Evolutionary conservation across 768 basidiomycete species (phyloP), one percentile per base, ranked within the genome.

Genomic region (Suillus plorans): DNA sequence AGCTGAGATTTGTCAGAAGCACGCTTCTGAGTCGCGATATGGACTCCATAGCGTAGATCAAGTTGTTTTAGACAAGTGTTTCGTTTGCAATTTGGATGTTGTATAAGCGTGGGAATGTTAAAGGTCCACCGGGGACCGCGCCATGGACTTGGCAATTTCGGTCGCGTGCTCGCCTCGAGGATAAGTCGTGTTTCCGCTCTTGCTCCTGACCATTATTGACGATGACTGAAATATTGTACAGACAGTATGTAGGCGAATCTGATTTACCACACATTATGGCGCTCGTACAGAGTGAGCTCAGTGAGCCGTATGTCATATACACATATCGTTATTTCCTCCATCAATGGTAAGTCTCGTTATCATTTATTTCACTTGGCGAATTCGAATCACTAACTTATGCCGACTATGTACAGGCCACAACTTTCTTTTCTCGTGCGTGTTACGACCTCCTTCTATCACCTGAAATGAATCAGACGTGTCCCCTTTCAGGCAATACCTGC

Each of bases 251-350:
- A 60, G 91, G 91, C 70, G 91, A 94, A 78, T 79, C 84, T 8
- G 93, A 95, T 77, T 82, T 95, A 52, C 87, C 88, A 6, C 86
- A 88, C 68, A 90, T 98, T 72, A 94, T 97, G 86, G 81, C 84
- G 22, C 85, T 98, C 64, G 91, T 97, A 4, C 91, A 96, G 80
- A 89, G 84, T 71, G 95, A 97, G 79, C 87, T 98, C 72, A 94
- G 91, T 69, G 96, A 98, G 77, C 97, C 97, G 50, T 99, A 95
- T 78, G 94, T 97, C 61, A 88, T 94, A 50, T 98, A 97, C 79
- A 98, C 96, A 0, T 98, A 95, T 71, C 90, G 96, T 2, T 98
- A 99, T 76, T 99, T 99, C 76, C 85, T 99, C 8, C 88, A 95
- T 74, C 92, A 95, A 70, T 99, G 97, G 97, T 97, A 63, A 71